phyloP scores from a whole-genome alignment of 2,329 filamentous ascomycete species.

The Colletotrichum costaricense region DNA sequence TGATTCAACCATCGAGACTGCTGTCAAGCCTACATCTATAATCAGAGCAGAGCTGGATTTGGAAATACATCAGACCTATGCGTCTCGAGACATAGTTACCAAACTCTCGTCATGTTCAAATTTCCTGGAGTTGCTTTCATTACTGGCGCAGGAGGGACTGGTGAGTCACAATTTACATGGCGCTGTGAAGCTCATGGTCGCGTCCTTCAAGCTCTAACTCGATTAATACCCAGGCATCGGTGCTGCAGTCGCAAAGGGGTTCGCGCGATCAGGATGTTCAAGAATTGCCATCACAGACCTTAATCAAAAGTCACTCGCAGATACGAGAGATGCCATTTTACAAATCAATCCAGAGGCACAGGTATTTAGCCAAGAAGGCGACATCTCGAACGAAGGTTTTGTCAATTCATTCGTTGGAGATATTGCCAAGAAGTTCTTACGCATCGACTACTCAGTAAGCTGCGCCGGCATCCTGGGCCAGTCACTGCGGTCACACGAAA shows the following conservation, averaged over 20 bases:
- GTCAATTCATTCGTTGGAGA: conserved; percentile 50
- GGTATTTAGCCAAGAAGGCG: conserved; percentile 51
- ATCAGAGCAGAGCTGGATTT: background rate
- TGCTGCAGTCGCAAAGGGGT: conserved; percentile 61
- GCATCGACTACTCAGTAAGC: conserved; percentile 67
- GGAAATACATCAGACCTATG: background rate
- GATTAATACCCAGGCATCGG: conserved; percentile 59
- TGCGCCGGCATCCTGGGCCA: conserved; percentile 64
- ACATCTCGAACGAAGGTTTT: conserved; percentile 60
- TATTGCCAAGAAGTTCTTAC: conserved; percentile 48
- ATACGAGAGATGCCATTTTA: conserved; percentile 47
- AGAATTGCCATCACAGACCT: conserved; percentile 67
- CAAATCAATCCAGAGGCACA: conserved; percentile 46
- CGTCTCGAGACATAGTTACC: background rate
- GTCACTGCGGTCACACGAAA: conserved; percentile 56
- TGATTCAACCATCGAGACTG: background rate
- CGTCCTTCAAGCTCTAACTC: background rate
- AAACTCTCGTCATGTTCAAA: conserved; percentile 22
- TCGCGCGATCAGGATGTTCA: conserved; percentile 61
- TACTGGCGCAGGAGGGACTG: conserved; percentile 60
- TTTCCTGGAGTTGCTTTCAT: conserved; percentile 59
- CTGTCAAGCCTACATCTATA: background rate
- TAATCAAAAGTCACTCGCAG: conserved; percentile 51
- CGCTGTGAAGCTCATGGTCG: background rate
- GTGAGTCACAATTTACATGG: conserved; percentile 40